Evolutionary conservation across 2,329 filamentous ascomycete genomes (phyloP), one percentile per base, ranked within the genome.

Genomic region (Talaromyces funiculosus): DNA sequence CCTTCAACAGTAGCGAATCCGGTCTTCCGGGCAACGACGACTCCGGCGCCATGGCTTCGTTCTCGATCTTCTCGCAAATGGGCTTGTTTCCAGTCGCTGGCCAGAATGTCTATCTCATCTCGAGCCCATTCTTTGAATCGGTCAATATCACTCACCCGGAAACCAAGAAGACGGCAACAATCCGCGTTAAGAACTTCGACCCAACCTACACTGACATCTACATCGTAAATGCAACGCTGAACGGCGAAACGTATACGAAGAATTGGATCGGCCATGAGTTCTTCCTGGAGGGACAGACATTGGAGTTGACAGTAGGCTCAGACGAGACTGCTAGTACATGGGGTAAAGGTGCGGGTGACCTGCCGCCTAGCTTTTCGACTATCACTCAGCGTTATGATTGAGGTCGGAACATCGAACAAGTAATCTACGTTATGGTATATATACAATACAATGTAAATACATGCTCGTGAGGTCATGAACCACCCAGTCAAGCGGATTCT

Each of bases 1-100:
- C 77, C 65, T 89, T 89, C 74, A 78, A 81, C 63, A 78, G 82
- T 1, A 82, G 80, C 0, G 73, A 82, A 0, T 73, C 71, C 4
- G 86, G 86, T 0, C 79, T 89, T 2, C 85, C 86, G 0, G 86
- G 86, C 0, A 89, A 89, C 68, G 86, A 89, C 65, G 86, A 89
- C 69, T 82, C 80, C 33, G 86, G 86, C 3, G 84, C 86, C 1
- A 88, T 89, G 86, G 86, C 85, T 24, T 82, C 81, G 0, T 89
- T 88, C 63, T 75, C 84, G 0, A 83, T 84, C 0, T 82, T 88
- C 16, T 76, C 81, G 5, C 87, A 89, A 85, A 82, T 89, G 78
- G 86, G 86, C 0, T 74, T 89, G 3, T 89, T 87, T 71, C 86
- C 86, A 0, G 85, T 87, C 54, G 79, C 85, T 0, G 86, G 86